Percentiles rank a stretch among this genome's conserved stretches.
These are phyloP conservation scores for Trapa incisa DNA, from an alignment of 345 rosid species.

Conservation along the genomic window DNA sequence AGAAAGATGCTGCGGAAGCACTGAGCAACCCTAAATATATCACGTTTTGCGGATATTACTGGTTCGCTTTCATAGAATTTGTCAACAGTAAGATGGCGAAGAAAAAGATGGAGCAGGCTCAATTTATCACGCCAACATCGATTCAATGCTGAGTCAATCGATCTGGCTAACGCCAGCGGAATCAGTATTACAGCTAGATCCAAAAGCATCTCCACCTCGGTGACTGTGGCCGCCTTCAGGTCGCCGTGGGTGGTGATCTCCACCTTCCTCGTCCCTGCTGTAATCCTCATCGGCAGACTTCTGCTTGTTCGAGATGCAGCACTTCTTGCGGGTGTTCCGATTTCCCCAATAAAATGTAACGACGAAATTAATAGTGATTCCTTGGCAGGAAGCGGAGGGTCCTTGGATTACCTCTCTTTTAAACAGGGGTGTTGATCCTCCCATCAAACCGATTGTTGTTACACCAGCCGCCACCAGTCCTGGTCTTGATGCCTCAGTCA, in stretches of 20 bases:
- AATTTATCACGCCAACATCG: neutral
- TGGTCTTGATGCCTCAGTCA: no score
- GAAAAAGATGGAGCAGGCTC: neutral
- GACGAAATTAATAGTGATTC: no score
- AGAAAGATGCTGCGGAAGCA: neutral
- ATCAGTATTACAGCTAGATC: conserved; percentile 11
- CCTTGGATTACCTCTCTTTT: no score
- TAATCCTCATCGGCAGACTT: conserved; percentile 81
- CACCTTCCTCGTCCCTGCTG: conserved; percentile 59
- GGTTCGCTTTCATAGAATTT: neutral
- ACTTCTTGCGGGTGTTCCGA: no score
- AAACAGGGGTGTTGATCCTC: no score
- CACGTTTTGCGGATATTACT: neutral
- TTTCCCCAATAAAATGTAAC: no score
- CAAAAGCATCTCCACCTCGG: conserved; percentile 7
- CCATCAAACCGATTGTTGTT: no score
- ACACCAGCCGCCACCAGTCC: no score
- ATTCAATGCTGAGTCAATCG: neutral
- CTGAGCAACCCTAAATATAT: neutral
- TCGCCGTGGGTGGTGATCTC: conserved; percentile 11
- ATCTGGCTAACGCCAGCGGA: neutral
- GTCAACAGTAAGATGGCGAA: neutral
- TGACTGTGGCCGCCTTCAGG: conserved; percentile 9
- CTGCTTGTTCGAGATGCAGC: conserved; percentile 83
- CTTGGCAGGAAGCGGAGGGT: no score